Conservation (phyloP, 192 early-diverging fungal genomes). For the Coemansia sp. region DNA sequence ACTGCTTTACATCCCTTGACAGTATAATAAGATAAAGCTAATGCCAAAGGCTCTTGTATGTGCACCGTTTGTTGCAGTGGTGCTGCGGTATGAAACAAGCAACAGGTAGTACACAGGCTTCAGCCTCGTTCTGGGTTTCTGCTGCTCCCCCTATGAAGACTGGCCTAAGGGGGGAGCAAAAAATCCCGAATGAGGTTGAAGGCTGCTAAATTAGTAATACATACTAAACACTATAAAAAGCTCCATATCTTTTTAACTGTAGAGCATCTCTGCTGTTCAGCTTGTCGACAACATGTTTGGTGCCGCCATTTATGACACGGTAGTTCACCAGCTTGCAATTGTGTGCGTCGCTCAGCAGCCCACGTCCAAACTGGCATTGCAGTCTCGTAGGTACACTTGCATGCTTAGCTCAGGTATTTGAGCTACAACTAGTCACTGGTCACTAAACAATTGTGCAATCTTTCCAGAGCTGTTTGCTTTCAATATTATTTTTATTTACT, state of each 20-base stretch:
- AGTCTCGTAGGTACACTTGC: slow-evolving; percentile 2
- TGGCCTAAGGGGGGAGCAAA: too few species aligned
- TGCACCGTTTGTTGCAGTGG: neutral
- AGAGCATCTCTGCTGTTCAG: slow-evolving; percentile 24
- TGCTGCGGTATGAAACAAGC: too few species aligned
- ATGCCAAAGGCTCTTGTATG: slow-evolving; percentile 1
- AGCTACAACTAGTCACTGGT: neutral
- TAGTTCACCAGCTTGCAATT: slow-evolving; percentile 8
- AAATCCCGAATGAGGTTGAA: too few species aligned
- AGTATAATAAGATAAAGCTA: neutral
- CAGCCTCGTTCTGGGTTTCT: too few species aligned
- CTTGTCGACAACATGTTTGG: slow-evolving; percentile 17
- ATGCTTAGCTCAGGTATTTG: neutral
- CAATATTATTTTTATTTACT: neutral
- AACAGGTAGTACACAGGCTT: too few species aligned
- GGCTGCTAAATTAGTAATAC: too few species aligned
- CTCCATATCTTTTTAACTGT: neutral
- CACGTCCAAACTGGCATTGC: neutral
- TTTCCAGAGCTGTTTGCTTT: too few species aligned
- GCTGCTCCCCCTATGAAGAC: too few species aligned
- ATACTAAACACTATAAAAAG: neutral
- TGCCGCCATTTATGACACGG: slow-evolving; percentile 28
- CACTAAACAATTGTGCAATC: too few species aligned
- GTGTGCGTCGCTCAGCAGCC: slow-evolving; percentile 2
- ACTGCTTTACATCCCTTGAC: too few species aligned